Conservation (phyloP, 139 green algal species). For the Medakamo hakoo region DNA sequence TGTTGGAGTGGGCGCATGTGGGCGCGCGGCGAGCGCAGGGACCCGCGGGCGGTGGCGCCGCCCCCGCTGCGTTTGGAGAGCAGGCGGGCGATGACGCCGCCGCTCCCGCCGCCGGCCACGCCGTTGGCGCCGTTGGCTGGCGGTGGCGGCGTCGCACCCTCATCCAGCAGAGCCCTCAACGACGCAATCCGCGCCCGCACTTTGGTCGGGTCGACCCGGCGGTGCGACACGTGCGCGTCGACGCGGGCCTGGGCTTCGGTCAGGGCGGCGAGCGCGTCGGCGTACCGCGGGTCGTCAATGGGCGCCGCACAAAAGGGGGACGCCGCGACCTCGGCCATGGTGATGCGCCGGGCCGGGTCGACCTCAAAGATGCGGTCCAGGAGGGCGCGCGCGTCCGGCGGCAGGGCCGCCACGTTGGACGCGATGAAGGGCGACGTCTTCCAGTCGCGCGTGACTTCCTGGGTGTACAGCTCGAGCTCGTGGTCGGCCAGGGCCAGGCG, state of each 20-base stretch:
- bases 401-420: slow-evolving; percentile 16
- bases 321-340: slow-evolving; percentile 15
- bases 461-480: slow-evolving; percentile 7
- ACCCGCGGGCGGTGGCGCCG: too few relatives aligned
- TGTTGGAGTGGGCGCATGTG: too few relatives aligned
- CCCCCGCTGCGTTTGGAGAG: too few relatives aligned
- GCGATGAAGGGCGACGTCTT: slow-evolving; percentile 16
- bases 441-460: slow-evolving; percentile 22
- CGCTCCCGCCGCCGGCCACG: too few relatives aligned
- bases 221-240: neutral
- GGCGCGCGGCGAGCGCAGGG: too few relatives aligned
- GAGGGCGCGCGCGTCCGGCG: slow-evolving; percentile 12
- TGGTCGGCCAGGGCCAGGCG: neutral
- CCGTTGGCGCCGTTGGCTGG: too few relatives aligned
- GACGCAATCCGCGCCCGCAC: neutral
- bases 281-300: neutral
- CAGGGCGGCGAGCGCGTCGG: neutral
- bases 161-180: neutral
- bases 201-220: neutral
- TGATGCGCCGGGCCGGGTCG: slow-evolving; percentile 21
- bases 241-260: neutral
- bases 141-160: too few relatives aligned
- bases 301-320: slow-evolving; percentile 23
- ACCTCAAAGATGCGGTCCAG: slow-evolving; percentile 27
- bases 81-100: too few relatives aligned